Evolutionary conservation across 2,329 filamentous ascomycete genomes (phyloP), one percentile per base, ranked within the genome.

Genomic region (Graphilbum fragrans): DNA sequence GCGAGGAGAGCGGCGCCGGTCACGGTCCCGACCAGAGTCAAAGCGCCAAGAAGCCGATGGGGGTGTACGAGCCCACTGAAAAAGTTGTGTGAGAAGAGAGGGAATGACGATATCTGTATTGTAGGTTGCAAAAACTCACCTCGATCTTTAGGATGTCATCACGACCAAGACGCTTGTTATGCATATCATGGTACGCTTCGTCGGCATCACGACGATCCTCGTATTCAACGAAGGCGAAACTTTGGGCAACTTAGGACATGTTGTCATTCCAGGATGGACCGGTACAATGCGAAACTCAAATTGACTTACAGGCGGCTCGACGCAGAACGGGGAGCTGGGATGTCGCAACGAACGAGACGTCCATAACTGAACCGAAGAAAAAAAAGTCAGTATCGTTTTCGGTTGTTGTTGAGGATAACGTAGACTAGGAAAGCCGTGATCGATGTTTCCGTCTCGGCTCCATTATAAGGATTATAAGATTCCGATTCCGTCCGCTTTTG

Each of bases 171-270:
- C 90, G 86, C 77, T 95, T 95, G 72, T 96, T 96, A 61, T 98
- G 92, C 92, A 98, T 98, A 69, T 98, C 92, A 63, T 98, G 86
- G 61, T 98, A 98, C 37, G 92, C 92, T 67, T 98, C 92, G 63
- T 98, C 92, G 49, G 92, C 88, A 71, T 98, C 92, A 54, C 92
- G 88, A 55, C 90, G 86, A 63, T 88, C 93, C 70, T 98, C 92
- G 64, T 98, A 98, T 67, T 98, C 92, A 50, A 98, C 92, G 62
- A 98, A 98, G 31, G 92, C 92, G 62, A 98, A 98, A 52, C 92
- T 80, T 21, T 3, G 5, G n/a, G 6, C 11, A 23, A 4, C 11
- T 7, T 2, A 16, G 8, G 14, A 22, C 8, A 21, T 17, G 6
- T 35, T 4, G 18, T 29, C n/a, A 19, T 4, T 8, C 14, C 23